Evolutionary conservation across 2,329 filamentous ascomycete genomes (phyloP).

Genomic region (Hymenoscyphus infarciens): DNA sequence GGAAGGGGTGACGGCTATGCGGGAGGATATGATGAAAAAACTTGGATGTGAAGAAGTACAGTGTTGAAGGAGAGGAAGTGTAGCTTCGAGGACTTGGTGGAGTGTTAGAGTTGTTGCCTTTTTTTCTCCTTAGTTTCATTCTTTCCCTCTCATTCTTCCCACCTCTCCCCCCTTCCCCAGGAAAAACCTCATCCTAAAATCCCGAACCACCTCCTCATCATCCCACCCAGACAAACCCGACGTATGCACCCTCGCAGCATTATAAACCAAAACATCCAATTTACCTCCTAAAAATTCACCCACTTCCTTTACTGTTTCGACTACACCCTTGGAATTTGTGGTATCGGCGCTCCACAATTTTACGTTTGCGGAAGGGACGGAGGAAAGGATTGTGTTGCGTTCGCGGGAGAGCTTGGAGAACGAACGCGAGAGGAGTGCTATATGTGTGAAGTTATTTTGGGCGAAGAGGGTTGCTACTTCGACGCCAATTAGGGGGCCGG

Average conservation of each 20-base stretch:
- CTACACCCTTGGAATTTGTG: neutral
- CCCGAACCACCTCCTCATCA: neutral
- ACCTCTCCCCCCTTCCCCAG: neutral
- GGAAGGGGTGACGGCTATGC: neutral
- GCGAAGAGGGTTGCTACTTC: constrained; percentile 3
- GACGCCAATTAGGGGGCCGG: constrained; percentile 2
- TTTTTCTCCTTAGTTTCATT: neutral
- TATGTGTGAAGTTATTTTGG: constrained; percentile 1
- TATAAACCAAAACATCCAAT: constrained; percentile 5
- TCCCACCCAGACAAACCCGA: neutral
- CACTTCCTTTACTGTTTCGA: neutral
- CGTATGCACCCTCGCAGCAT: constrained; percentile 1
- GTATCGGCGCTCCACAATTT: constrained; percentile 3
- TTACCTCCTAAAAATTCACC: neutral
- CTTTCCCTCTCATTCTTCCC: neutral
- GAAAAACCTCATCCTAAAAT: constrained; percentile 1
- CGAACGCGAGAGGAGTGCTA: constrained; percentile 5
- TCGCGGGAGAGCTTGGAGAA: neutral
- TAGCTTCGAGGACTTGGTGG: neutral
- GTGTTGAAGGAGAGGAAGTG: neutral
- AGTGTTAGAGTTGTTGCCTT: constrained; percentile 7
- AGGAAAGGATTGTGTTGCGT: neutral
- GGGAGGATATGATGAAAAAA: constrained; percentile 7
- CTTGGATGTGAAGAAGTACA: neutral
- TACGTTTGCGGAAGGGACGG: neutral